phyloP scores from a whole-genome alignment of 2,329 filamentous ascomycete species.

The Sordariomycetes sp. region DNA sequence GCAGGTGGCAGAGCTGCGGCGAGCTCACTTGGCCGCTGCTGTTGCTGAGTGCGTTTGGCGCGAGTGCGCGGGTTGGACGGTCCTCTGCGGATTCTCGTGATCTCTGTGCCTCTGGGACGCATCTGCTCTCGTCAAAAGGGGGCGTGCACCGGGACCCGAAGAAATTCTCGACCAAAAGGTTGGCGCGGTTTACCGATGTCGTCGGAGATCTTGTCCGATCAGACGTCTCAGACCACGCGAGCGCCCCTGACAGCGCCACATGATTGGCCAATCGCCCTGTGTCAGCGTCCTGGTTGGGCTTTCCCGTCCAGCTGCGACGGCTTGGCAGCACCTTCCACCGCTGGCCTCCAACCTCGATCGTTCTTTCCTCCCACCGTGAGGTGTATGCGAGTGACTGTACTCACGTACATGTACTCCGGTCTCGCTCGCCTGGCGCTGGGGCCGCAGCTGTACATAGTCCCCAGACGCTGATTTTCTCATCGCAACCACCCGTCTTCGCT shows the following conservation, averaged over 20 bases:
- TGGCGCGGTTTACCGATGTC: background rate
- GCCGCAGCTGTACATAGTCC: background rate
- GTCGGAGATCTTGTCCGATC: constrained; percentile 7
- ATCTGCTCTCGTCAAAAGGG: background rate
- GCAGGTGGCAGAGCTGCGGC: no score
- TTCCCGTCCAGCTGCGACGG: background rate
- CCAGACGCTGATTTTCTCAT: background rate
- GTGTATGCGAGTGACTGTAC: no score
- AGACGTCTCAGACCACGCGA: constrained; percentile 1
- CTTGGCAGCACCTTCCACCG: background rate
- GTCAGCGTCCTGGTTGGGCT: background rate
- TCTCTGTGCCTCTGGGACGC: no score
- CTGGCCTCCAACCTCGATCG: background rate
- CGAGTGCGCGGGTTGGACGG: no score
- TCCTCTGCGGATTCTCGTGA: no score
- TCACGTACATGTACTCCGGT: background rate
- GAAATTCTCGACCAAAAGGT: background rate
- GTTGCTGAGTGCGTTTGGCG: no score
- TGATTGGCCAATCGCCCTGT: background rate
- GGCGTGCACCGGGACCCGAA: background rate
- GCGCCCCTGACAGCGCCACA: background rate
- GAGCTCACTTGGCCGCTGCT: no score
- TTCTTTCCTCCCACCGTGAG: background rate
- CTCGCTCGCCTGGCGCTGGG: background rate
- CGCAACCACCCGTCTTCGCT: background rate